Evolutionary conservation across 179 eudicot genomes (phyloP).

Genomic region (Drosera spatulata): DNA sequence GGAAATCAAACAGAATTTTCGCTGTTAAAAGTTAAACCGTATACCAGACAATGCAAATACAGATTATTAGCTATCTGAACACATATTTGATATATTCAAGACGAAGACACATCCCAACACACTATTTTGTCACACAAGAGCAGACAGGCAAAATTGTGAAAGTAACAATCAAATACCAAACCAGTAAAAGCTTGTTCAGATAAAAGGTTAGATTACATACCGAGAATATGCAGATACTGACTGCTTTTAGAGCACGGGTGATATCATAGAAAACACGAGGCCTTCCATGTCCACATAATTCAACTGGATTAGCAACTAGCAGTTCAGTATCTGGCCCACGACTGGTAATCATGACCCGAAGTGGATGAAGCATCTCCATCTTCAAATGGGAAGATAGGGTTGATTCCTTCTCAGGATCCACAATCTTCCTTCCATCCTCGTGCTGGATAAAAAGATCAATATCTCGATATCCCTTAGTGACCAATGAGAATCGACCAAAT

Average conservation of each 20-base stretch:
- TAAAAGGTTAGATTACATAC: constrained; percentile 14
- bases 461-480: constrained; percentile 47
- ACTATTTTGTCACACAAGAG: too few species aligned
- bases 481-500: constrained; percentile 53
- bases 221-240: constrained; percentile 71
- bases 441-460: constrained; percentile 60
- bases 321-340: constrained; percentile 95
- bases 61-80: too few species aligned
- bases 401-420: constrained; percentile 37
- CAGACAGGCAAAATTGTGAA: too few species aligned
- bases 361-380: constrained; percentile 78
- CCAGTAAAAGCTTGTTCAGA: too few species aligned
- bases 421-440: constrained; percentile 57
- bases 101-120: too few species aligned
- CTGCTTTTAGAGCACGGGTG: constrained; percentile 62
- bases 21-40: too few species aligned
- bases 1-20: too few species aligned
- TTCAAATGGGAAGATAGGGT: constrained; percentile 41
- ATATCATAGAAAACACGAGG: constrained; percentile 78
- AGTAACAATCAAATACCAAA: too few species aligned
- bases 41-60: too few species aligned
- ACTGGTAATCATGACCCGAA: constrained; percentile 52
- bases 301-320: constrained; percentile 87
- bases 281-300: constrained; percentile 60
- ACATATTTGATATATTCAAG: too few species aligned